A percentile compares a stretch with the other conserved stretches of the same genome.
Evolutionary conservation across 345 rosid species (phyloP).

Genomic region (Brassica nigra): DNA sequence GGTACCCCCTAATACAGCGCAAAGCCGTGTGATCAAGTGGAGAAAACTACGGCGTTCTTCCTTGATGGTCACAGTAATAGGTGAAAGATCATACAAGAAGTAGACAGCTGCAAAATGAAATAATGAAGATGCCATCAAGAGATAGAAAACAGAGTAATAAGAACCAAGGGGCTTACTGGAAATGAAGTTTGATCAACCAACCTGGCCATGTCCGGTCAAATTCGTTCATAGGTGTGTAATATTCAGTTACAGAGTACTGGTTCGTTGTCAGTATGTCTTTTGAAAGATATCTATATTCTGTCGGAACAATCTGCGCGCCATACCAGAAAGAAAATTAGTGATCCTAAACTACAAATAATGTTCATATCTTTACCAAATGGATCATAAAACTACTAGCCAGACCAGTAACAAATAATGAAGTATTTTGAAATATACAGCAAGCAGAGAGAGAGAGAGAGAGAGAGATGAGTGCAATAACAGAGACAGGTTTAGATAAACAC

Average conservation of each 20-base stretch:
- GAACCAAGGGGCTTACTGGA: not conserved
- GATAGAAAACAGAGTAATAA: conserved; percentile 12
- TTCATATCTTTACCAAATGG: not conserved
- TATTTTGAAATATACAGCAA: not conserved
- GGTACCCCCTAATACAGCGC: conserved; percentile 98
- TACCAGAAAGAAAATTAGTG: conserved; percentile 13
- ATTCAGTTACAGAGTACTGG: conserved; percentile 93
- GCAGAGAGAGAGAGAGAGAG: not conserved
- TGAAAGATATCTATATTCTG: conserved; percentile 86
- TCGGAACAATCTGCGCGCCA: conserved; percentile 86
- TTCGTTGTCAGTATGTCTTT: conserved; percentile 87
- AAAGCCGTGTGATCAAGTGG: conserved; percentile 92
- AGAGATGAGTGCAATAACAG: not conserved
- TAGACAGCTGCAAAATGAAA: conserved; percentile 67
- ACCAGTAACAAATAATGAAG: no score
- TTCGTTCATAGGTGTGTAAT: conserved; percentile 75
- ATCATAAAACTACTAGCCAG: not conserved
- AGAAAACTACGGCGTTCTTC: conserved; percentile 93
- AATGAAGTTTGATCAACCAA: conserved; percentile 37
- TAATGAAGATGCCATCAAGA: not conserved
- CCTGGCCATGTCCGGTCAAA: conserved; percentile 93
- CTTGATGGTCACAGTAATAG: conserved; percentile 92
- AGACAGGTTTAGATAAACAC: conserved; percentile 41
- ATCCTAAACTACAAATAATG: conserved; percentile 1
- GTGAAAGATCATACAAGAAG: conserved; percentile 95